A percentile compares a stretch with the other conserved stretches of the same genome.
Evolutionary conservation across 148 eudicot species (phyloP).

Genomic region (Camellia japonica): DNA sequence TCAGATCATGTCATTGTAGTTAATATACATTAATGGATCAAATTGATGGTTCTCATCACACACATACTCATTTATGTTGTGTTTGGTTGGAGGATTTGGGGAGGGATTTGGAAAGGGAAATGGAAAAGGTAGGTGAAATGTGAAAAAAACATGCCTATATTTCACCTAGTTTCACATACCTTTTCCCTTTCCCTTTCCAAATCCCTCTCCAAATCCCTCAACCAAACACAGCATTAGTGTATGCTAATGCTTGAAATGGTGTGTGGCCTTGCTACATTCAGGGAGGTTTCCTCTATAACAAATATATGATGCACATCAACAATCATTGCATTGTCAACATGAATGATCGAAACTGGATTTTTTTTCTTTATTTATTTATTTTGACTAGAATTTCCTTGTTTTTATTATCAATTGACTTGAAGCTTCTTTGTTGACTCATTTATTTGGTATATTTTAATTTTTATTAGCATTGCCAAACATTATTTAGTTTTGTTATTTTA

Average conservation of each 20-base stretch:
- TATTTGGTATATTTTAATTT: neutral
- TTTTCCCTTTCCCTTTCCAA: too few species aligned
- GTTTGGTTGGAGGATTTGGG: too few species aligned
- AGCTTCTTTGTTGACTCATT: neutral
- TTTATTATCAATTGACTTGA: neutral
- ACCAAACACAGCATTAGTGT: neutral
- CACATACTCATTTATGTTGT: neutral
- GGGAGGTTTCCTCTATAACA: neutral
- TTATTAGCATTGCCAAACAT: neutral
- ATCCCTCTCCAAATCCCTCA: too few species aligned
- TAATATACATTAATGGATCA: neutral
- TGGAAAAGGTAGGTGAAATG: too few species aligned
- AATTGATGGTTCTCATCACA: constrained; percentile 2
- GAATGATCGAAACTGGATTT: neutral
- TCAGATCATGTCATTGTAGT: neutral
- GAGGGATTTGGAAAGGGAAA: too few species aligned
- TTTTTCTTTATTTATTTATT: neutral
- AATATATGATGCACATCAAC: neutral
- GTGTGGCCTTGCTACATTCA: neutral
- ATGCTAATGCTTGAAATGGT: neutral
- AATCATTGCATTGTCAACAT: neutral
- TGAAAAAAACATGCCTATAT: too few species aligned
- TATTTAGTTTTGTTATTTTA: constrained; percentile 1
- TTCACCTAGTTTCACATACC: too few species aligned
- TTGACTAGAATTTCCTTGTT: neutral